Evolutionary conservation across 331 rosid genomes (phyloP), one percentile per base, ranked within the genome.

Genomic region (Acacia concinna): DNA sequence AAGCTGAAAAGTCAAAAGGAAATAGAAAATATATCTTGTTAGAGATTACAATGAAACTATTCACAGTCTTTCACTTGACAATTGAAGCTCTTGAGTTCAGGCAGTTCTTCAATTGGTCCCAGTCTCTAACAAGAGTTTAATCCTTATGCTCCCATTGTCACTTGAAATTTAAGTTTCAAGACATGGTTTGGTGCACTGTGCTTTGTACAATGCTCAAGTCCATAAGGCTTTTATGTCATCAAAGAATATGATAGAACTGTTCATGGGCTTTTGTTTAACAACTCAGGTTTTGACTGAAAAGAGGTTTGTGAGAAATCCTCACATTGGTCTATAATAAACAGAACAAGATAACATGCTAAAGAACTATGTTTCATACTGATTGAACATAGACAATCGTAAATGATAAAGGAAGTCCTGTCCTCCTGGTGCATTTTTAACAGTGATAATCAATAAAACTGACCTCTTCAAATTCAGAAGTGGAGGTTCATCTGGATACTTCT

Each of bases 401-500:
- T 14, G 63, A 44, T 28, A 77, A 3, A 64, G 27, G 6, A 8
- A 37, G 38, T 25, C 40, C 1, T 4, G 63, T 4, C 28, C 38
- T 38, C 47, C 2, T 6, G 68, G 72, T 32, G 57, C 49, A 8
- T 5, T 56, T 46, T 12, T 67, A 34, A 28, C 23, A 27, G 57
- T 30, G 31, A 35, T 69, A 27, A n/a, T 32, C 17, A 38, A 67
- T 38, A 69, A 77, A 67, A 90, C 78, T 49, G 23, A 88, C 99
- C 97, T 96, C 86, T 74, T 91, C 81, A 96, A 82, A 75, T 88
- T 96, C 82, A 96, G 77, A 85, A 96, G 98, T 2, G 99, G 99
- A 83, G 98, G 97, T 78, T 96, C 99, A 21, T 96, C 98, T 5
- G 99, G 99, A 89, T 96, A 96, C 57, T 63, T 96, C 85, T 91